These are phyloP conservation scores for Venturia effusa DNA, from an alignment of 2,329 filamentous ascomycete genomes.

Conservation along the genomic window DNA sequence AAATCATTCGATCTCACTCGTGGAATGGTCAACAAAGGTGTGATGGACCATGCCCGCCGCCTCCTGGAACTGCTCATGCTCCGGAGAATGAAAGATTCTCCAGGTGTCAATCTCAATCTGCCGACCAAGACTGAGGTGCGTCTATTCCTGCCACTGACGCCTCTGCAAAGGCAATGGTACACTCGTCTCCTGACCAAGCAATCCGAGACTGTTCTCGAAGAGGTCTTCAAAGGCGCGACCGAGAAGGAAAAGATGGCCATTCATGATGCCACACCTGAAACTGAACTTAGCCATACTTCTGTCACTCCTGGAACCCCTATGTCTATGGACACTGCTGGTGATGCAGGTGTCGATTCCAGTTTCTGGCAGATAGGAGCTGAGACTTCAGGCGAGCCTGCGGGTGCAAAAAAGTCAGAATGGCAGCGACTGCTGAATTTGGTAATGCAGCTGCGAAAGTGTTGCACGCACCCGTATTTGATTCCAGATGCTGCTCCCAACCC, in stretches of 20 bases:
- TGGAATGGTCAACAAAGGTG: constrained; percentile 47
- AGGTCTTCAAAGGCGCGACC: constrained; percentile 40
- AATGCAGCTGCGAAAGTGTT: constrained; percentile 46
- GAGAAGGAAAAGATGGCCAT: constrained; percentile 31
- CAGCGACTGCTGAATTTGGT: constrained; percentile 43
- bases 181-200: constrained; percentile 44
- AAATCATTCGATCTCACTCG: constrained; percentile 55
- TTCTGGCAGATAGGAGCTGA: constrained; percentile 11
- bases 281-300: constrained; percentile 17
- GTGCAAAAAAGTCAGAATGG: constrained; percentile 26
- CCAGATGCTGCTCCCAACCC: constrained; percentile 34
- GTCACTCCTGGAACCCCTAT: constrained; percentile 16
- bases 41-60: constrained; percentile 49
- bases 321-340: constrained; percentile 23
- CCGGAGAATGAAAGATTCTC: constrained; percentile 53
- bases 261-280: constrained; percentile 19
- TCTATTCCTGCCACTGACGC: constrained; percentile 46
- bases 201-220: constrained; percentile 39
- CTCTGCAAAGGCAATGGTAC: constrained; percentile 50
- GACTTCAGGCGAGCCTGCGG: background rate
- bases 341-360: constrained; percentile 12
- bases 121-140: constrained; percentile 56
- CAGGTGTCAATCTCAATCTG: constrained; percentile 45
- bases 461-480: constrained; percentile 44
- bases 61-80: constrained; percentile 56